Evolutionary conservation across 306 rosid genomes (phyloP).

Genomic region (Vachellia pachyceras): DNA sequence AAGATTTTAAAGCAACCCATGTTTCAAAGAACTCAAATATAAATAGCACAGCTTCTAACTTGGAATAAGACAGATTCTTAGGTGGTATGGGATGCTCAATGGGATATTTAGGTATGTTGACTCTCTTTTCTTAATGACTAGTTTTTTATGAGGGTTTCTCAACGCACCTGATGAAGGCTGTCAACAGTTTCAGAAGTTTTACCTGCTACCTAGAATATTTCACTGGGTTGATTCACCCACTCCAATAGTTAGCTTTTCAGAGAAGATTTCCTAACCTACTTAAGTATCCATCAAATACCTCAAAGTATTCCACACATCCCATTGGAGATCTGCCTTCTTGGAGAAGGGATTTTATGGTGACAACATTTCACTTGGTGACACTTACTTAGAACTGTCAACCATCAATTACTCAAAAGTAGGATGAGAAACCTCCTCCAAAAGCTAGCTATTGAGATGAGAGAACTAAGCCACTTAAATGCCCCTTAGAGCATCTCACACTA

Average conservation of each 20-base stretch:
- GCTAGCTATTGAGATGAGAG: too few species aligned
- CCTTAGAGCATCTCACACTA: not conserved
- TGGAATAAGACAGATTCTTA: not conserved
- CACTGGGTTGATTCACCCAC: too few species aligned
- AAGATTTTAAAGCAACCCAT: slow-evolving; percentile 36
- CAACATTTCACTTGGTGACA: not conserved
- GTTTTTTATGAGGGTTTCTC: not conserved
- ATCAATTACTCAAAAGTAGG: not conserved
- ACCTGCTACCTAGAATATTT: too few species aligned
- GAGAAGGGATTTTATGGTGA: not conserved
- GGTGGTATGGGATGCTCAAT: not conserved
- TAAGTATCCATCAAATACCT: not conserved
- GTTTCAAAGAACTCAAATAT: slow-evolving; percentile 18
- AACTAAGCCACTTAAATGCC: not conserved
- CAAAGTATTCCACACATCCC: not conserved
- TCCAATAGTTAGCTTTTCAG: not conserved
- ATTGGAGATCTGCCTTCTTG: not conserved
- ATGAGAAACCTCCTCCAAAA: not conserved
- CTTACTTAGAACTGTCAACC: not conserved
- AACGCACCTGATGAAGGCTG: not conserved
- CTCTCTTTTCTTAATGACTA: not conserved
- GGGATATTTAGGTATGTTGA: not conserved
- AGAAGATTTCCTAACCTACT: not conserved
- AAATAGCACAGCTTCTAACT: slow-evolving; percentile 29
- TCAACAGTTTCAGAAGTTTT: not conserved